These are phyloP conservation scores for Nemania abortiva DNA, from an alignment of 2,329 filamentous ascomycete species.

Conservation along the genomic window DNA sequence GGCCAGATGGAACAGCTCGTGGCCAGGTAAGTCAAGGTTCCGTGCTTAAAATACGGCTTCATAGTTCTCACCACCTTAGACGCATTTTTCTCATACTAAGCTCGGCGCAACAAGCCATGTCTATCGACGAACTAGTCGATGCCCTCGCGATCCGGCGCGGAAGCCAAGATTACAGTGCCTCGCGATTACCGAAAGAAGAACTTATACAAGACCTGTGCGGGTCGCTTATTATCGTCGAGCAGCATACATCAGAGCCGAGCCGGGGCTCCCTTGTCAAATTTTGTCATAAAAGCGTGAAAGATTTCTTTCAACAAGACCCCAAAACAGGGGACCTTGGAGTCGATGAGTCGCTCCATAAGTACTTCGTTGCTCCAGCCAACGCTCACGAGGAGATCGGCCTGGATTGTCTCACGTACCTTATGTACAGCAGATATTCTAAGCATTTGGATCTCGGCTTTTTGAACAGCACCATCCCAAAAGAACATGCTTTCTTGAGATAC, in stretches of 20 bases:
- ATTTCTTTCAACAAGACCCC: conserved; percentile 33
- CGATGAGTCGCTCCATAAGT: conserved; percentile 24
- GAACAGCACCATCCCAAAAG: conserved; percentile 21
- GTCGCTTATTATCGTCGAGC: conserved; percentile 28
- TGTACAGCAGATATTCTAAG: conserved; percentile 33
- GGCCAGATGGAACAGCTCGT: conserved; percentile 26
- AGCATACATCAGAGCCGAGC: neutral
- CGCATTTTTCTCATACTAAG: conserved; percentile 32
- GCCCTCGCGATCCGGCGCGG: conserved; percentile 31
- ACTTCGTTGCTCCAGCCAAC: conserved; percentile 15
- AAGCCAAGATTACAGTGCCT: conserved; percentile 26
- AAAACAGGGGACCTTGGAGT: conserved; percentile 15
- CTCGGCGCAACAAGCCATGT: conserved; percentile 25
- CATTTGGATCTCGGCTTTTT: conserved; percentile 27
- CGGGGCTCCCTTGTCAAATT: conserved; percentile 16
- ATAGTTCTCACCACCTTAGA: conserved; percentile 14
- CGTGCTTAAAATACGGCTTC: neutral
- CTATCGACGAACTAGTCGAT: conserved; percentile 30
- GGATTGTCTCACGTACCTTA: conserved; percentile 35
- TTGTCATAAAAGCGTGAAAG: conserved; percentile 34
- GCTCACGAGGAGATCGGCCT: conserved; percentile 32
- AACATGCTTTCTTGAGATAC: conserved; percentile 33
- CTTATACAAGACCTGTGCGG: conserved; percentile 31
- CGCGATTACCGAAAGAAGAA: conserved; percentile 31
- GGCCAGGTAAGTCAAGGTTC: conserved; percentile 26